Percentiles rank a stretch among this genome's conserved stretches.
Evolutionary conservation across 148 eudicot species (phyloP).

Genomic region (Spergularia bocconei): DNA sequence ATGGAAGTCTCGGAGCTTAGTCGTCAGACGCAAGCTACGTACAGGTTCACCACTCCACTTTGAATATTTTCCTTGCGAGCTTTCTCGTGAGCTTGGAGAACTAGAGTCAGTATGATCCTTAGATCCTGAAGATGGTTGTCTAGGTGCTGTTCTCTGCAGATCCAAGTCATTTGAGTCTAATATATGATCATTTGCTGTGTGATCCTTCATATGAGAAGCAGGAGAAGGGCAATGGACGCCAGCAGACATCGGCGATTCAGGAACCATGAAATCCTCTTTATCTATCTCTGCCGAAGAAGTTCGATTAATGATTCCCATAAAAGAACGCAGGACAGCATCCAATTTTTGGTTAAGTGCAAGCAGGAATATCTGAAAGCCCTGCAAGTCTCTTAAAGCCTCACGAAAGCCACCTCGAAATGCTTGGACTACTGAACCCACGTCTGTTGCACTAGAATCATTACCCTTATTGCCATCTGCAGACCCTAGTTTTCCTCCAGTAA

Average conservation of each 20-base stretch:
- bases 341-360: constrained; percentile 90
- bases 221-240: constrained; percentile 47
- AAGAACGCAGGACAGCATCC: constrained; percentile 68
- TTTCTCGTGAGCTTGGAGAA: constrained; percentile 72
- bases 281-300: constrained; percentile 59
- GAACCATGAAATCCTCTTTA: constrained; percentile 67
- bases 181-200: constrained; percentile 37
- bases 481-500: constrained; percentile 81
- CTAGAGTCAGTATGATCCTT: constrained; percentile 55
- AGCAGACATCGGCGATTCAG: constrained; percentile 51
- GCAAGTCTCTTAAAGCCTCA: constrained; percentile 82
- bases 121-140: constrained; percentile 51
- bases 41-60: constrained; percentile 74
- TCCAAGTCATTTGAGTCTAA: constrained; percentile 54
- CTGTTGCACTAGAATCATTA: constrained; percentile 29
- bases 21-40: constrained; percentile 74
- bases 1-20: constrained; percentile 93
- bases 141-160: constrained; percentile 41
- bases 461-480: constrained; percentile 40
- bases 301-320: constrained; percentile 56
- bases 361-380: constrained; percentile 95
- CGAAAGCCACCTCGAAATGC: constrained; percentile 84
- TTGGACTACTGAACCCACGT: constrained; percentile 60
- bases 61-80: constrained; percentile 57
- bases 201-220: constrained; percentile 48